These are phyloP conservation scores for Botryotinia globosa DNA, from an alignment of 2,329 filamentous ascomycete genomes.

Conservation along the genomic window DNA sequence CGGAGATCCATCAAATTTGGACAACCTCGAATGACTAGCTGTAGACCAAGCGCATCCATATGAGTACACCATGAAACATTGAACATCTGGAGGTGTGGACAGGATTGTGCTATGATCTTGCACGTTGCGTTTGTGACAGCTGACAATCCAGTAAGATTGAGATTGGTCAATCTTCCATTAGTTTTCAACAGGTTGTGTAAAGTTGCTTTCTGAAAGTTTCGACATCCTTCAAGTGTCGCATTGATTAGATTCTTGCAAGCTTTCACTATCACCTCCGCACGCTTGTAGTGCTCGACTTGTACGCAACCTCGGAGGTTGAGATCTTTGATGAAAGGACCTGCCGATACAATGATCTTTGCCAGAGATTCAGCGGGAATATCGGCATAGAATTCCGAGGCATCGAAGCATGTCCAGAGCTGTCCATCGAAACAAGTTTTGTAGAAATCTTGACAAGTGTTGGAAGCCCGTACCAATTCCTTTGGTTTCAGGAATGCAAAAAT, in stretches of 20 bases:
- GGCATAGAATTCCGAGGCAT: conserved; percentile 82
- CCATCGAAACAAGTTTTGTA: conserved; percentile 87
- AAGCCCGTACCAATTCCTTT: conserved; percentile 76
- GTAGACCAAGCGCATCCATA: conserved; percentile 74
- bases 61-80: conserved; percentile 94
- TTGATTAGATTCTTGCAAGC: conserved; percentile 84
- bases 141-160: conserved; percentile 81
- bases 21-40: conserved; percentile 70
- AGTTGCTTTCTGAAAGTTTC: conserved; percentile 74
- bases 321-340: conserved; percentile 86
- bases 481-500: conserved; percentile 75
- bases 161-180: conserved; percentile 74
- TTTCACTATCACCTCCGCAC: conserved; percentile 72
- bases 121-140: conserved; percentile 81
- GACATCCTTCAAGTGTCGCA: conserved; percentile 84
- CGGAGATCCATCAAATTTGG: conserved; percentile 72
- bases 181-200: conserved; percentile 72
- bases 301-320: conserved; percentile 89
- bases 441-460: conserved; percentile 74
- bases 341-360: conserved; percentile 77
- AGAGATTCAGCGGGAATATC: conserved; percentile 82
- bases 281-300: conserved; percentile 80
- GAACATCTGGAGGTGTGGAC: conserved; percentile 75
- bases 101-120: conserved; percentile 79
- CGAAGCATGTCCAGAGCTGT: conserved; percentile 84